Conservation (phyloP, 805 yeast species). For the Candida patagonica region DNA sequence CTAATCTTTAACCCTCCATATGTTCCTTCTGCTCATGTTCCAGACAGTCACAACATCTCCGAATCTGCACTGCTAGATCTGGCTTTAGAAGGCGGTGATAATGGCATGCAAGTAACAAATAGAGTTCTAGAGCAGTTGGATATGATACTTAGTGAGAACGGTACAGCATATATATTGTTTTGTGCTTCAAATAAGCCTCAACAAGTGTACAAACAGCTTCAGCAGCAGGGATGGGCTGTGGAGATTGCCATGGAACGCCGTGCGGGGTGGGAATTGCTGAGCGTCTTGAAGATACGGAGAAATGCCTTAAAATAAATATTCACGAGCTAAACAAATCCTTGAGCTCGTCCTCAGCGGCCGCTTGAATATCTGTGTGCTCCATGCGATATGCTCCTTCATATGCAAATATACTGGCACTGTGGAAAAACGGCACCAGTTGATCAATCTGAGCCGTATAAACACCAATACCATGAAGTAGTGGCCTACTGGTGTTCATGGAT, state of each 20-base stretch:
- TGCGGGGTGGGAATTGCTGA: conserved; percentile 93
- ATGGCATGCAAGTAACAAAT: conserved; percentile 84
- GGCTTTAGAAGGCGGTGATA: conserved; percentile 81
- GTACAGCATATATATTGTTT: conserved; percentile 80
- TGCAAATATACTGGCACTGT: conserved; percentile 50
- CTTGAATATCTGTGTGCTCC: conserved; percentile 31
- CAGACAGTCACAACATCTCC: conserved; percentile 54
- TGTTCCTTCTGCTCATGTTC: conserved; percentile 64
- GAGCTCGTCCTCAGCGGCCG: conserved; percentile 48
- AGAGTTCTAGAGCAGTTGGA: conserved; percentile 47
- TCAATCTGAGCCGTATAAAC: conserved; percentile 31
- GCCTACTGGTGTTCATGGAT: conserved; percentile 19
- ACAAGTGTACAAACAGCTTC: conserved; percentile 42
- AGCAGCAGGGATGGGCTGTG: conserved; percentile 43
- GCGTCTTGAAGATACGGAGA: conserved; percentile 53
- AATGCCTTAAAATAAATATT: too few relatives aligned
- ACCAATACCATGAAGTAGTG: conserved; percentile 32
- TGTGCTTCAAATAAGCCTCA: conserved; percentile 87
- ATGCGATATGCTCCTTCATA: conserved; percentile 60
- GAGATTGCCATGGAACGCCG: conserved; percentile 52
- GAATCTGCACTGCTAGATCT: conserved; percentile 71
- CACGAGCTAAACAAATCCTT: conserved; percentile 43
- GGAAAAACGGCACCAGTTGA: conserved; percentile 55
- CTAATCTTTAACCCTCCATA: conserved; percentile 93
- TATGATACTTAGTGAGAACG: conserved; percentile 43